A percentile compares a stretch with the other conserved stretches of the same genome.
Evolutionary conservation across 73 alveolate species (phyloP).

Genomic region (Durusdinium trenchii): DNA sequence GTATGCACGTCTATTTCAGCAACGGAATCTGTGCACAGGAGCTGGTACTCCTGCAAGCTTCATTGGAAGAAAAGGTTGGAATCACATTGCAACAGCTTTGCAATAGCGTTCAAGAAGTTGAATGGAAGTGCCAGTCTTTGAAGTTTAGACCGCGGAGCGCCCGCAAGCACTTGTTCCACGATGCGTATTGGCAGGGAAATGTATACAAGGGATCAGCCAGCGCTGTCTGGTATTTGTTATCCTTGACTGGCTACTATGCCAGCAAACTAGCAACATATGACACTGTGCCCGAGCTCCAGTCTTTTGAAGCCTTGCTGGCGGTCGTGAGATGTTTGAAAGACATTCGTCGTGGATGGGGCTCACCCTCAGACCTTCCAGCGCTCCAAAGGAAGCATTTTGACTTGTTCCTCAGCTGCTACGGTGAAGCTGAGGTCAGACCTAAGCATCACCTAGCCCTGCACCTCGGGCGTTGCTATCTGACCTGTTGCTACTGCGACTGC

Average conservation of each 20-base stretch:
- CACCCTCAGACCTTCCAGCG: neutral
- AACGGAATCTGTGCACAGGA: neutral
- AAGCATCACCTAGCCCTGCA: neutral
- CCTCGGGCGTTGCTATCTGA: neutral
- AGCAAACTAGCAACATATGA: neutral
- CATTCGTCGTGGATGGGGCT: neutral
- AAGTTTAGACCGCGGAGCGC: neutral
- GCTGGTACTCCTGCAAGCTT: neutral
- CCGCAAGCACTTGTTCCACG: neutral
- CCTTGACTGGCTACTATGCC: neutral
- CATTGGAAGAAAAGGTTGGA: neutral
- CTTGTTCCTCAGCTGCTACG: neutral
- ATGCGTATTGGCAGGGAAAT: neutral
- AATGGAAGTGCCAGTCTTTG: neutral
- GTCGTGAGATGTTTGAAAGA: too few species aligned
- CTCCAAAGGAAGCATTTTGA: neutral
- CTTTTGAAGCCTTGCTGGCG: neutral
- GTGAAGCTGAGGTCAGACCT: neutral
- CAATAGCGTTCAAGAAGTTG: neutral
- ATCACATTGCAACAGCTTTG: neutral
- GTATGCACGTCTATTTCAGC: slow-evolving; percentile 12
- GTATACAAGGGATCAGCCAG: neutral
- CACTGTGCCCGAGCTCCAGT: neutral
- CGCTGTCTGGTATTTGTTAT: neutral
- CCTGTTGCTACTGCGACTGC: neutral